Conservation (phyloP, 805 yeast species). For the Candida adriatica region DNA sequence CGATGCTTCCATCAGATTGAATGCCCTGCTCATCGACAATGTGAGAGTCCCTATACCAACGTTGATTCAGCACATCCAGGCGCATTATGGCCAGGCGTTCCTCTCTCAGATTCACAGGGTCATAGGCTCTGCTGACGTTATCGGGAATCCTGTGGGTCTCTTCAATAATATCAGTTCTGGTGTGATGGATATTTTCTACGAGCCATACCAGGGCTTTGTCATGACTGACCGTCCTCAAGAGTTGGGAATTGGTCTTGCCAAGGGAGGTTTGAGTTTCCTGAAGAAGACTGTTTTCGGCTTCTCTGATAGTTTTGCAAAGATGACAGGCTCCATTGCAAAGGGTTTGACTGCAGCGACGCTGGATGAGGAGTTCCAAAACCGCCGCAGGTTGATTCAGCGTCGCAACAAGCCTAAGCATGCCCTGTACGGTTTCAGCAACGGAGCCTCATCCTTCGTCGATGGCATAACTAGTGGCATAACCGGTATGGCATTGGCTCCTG, state of each 20-base stretch:
- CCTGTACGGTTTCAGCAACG: slow-evolving; percentile 72
- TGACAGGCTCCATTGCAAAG: slow-evolving; percentile 91
- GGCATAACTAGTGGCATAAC: slow-evolving; percentile 82
- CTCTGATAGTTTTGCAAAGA: slow-evolving; percentile 86
- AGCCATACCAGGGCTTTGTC: slow-evolving; percentile 93
- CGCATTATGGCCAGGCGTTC: slow-evolving; percentile 90
- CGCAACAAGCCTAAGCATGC: slow-evolving; percentile 83
- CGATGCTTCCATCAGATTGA: slow-evolving; percentile 90
- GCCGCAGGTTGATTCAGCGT: slow-evolving; percentile 65
- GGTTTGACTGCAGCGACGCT: slow-evolving; percentile 88
- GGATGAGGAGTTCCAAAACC: slow-evolving; percentile 78
- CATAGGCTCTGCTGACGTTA: slow-evolving; percentile 90
- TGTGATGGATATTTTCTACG: slow-evolving; percentile 92
- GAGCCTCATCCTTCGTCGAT: slow-evolving; percentile 84
- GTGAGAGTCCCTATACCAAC: slow-evolving; percentile 79
- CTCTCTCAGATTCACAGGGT: slow-evolving; percentile 88
- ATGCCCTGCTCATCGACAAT: slow-evolving; percentile 83
- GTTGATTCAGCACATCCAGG: slow-evolving; percentile 58
- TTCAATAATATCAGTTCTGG: slow-evolving; percentile 93
- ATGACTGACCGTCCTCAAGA: slow-evolving; percentile 96
- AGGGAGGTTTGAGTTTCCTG: slow-evolving; percentile 90
- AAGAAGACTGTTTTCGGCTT: slow-evolving; percentile 93
- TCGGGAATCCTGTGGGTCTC: slow-evolving; percentile 96
- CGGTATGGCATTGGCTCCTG: slow-evolving; percentile 87
- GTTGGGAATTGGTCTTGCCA: slow-evolving; percentile 89